Evolutionary conservation across 2,329 filamentous ascomycete genomes (phyloP).

Genomic region (Ambrosiella cleistominuta): DNA sequence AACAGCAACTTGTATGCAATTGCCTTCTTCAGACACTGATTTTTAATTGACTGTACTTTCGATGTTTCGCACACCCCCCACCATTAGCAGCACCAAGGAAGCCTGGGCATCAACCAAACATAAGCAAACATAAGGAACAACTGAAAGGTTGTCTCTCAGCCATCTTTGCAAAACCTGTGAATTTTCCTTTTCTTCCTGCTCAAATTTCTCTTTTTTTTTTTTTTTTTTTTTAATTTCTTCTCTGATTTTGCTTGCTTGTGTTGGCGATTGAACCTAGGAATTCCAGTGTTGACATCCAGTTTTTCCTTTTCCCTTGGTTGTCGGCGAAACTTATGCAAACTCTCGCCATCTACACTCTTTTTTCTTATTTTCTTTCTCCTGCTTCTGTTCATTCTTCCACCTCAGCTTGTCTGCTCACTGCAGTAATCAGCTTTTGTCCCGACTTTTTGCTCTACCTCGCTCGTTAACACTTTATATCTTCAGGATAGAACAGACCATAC

Average conservation of each 20-base stretch:
- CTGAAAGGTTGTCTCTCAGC: constrained; percentile 11
- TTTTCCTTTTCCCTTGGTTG: constrained; percentile 9
- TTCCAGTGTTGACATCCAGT: constrained; percentile 12
- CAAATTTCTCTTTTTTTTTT: constrained; percentile 1
- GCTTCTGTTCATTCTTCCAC: constrained; percentile 4
- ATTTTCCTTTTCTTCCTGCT: constrained; percentile 1
- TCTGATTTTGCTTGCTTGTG: constrained; percentile 3
- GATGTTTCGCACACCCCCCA: constrained; percentile 2
- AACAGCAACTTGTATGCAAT: neutral
- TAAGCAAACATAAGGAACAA: constrained; percentile 4
- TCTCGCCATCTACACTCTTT: constrained; percentile 4
- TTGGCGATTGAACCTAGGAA: constrained; percentile 12
- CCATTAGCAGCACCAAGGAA: neutral
- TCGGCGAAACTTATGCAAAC: neutral
- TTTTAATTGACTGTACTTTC: neutral
- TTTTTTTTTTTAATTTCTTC: neutral
- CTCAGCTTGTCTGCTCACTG: neutral
- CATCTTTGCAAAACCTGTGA: neutral
- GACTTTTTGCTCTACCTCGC: constrained; percentile 7
- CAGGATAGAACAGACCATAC: neutral
- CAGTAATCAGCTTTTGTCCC: constrained; percentile 7
- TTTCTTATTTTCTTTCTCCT: constrained; percentile 2
- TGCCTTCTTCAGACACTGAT: neutral
- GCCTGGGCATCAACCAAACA: constrained; percentile 3
- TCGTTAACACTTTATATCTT: constrained; percentile 6